phyloP scores from a whole-genome alignment of 495 filamentous ascomycete genomes.

The Pseudoneurospora amorphoporcata region DNA sequence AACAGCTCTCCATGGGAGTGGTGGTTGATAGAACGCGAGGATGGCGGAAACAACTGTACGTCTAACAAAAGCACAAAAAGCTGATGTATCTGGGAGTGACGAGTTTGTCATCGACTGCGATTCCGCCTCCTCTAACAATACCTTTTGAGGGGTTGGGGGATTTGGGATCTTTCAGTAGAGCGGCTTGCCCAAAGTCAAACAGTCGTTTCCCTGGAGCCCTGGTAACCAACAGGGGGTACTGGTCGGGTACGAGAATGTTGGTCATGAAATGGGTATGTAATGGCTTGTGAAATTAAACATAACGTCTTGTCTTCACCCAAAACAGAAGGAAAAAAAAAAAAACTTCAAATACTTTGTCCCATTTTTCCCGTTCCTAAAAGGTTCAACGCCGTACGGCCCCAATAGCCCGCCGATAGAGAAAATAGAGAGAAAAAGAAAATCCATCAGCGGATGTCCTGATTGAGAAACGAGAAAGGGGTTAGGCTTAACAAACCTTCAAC shows the following conservation, averaged over 20 bases:
- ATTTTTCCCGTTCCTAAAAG: not conserved
- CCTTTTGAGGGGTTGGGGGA: too few species aligned
- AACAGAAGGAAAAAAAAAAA: not conserved
- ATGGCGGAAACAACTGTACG: too few species aligned
- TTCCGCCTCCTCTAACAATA: too few species aligned
- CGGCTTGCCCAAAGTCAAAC: too few species aligned
- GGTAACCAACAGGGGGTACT: not conserved
- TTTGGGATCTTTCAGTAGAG: too few species aligned
- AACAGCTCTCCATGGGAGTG: too few species aligned
- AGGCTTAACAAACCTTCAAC: constrained; percentile 54
- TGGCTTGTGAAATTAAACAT: not conserved
- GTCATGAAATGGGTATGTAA: not conserved
- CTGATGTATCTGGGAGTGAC: too few species aligned
- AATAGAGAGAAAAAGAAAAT: not conserved
- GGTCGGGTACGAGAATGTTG: not conserved
- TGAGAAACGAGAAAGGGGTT: not conserved
- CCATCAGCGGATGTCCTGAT: not conserved
- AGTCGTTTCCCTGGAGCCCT: not conserved
- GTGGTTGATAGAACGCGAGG: too few species aligned
- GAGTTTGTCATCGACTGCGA: too few species aligned
- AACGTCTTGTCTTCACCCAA: not conserved
- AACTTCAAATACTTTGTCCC: not conserved
- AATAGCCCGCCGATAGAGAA: not conserved
- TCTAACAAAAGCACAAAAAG: too few species aligned
- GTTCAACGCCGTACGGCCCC: not conserved